Percentiles rank a stretch among this genome's conserved stretches.
Conservation (phyloP, 306 rosid species). For the Dalbergia cochinchinensis region DNA sequence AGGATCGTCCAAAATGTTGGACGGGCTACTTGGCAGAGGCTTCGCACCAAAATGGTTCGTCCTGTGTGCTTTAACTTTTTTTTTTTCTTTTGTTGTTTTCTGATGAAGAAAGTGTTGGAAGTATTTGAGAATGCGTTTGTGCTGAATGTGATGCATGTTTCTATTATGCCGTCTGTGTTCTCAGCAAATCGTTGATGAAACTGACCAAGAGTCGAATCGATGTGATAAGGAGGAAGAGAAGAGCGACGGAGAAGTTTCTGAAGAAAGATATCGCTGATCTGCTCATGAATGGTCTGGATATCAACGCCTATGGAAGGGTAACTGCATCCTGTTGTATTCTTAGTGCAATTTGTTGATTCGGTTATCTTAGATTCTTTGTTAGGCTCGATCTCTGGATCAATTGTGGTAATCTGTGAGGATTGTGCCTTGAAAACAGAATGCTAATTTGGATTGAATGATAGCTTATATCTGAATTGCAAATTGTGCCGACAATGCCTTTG, state of each 20-base stretch:
- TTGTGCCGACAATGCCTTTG: not conserved
- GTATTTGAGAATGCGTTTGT: constrained; percentile 24
- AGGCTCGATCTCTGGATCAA: constrained; percentile 14
- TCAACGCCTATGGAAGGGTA: constrained; percentile 94
- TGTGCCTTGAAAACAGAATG: constrained; percentile 26
- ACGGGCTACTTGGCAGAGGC: constrained; percentile 81
- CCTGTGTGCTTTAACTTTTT: not conserved
- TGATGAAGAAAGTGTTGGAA: not conserved
- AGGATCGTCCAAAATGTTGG: constrained; percentile 67
- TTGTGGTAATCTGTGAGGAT: constrained; percentile 30
- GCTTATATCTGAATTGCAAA: not conserved
- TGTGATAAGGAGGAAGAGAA: constrained; percentile 87
- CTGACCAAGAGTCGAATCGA: constrained; percentile 84
- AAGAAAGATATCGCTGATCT: constrained; percentile 93
- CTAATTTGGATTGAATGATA: not conserved
- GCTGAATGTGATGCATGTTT: not conserved
- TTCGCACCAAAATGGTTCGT: constrained; percentile 82
- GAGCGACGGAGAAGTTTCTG: constrained; percentile 89
- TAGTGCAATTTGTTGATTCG: constrained; percentile 22
- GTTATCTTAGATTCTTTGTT: constrained; percentile 7
- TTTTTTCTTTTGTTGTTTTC: not conserved
- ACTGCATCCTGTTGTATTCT: not conserved
- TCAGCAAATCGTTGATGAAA: constrained; percentile 85
- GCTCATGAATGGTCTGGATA: constrained; percentile 72
- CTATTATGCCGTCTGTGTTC: constrained; percentile 4